Conservation (phyloP, 2,329 filamentous ascomycete genomes). For the Botrytis sinoallii region DNA sequence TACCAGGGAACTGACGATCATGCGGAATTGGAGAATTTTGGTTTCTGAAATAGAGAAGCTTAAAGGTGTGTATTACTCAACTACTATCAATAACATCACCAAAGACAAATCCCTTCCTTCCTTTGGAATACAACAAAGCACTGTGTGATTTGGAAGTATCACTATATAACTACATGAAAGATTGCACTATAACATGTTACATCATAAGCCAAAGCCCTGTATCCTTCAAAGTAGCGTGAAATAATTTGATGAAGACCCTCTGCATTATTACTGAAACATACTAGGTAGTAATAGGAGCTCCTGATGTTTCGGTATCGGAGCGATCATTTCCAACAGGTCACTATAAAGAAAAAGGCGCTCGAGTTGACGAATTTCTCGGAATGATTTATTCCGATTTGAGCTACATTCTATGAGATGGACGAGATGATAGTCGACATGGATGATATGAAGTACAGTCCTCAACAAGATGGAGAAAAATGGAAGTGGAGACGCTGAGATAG, state of each 20-base stretch:
- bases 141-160: background rate
- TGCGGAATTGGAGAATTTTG: background rate
- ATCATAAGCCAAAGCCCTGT: background rate
- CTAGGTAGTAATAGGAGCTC: background rate
- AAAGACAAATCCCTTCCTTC: rapidly evolving
- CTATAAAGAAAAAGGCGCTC: background rate
- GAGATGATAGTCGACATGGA: background rate
- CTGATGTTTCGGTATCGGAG: background rate
- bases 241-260: background rate
- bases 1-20: background rate
- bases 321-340: background rate
- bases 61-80: background rate
- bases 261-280: background rate
- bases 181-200: background rate
- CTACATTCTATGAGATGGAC: background rate
- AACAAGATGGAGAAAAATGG: background rate
- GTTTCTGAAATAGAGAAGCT: background rate
- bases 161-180: background rate
- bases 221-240: background rate
- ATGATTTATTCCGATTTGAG: background rate
- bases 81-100: background rate
- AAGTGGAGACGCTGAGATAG: background rate
- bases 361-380: background rate
- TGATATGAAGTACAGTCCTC: background rate
- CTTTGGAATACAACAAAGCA: background rate